Percentiles rank a stretch among this genome's conserved stretches.
phyloP scores from a whole-genome alignment of 768 basidiomycete species.

The Suillus cothurnatus region DNA sequence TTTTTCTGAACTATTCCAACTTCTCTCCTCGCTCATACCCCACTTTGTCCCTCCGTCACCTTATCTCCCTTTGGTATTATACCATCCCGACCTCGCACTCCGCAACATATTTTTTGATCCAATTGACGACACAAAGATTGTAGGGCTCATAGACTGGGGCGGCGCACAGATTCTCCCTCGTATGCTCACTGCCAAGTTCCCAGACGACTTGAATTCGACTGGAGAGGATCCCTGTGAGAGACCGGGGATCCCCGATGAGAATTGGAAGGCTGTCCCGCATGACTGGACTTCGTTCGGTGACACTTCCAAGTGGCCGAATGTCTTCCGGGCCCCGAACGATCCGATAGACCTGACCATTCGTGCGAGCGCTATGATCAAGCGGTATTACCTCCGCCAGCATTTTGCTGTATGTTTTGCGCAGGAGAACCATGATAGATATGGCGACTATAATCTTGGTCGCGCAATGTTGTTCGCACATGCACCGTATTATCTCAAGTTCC shows the following conservation, averaged over 20 bases:
- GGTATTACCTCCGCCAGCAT: not conserved
- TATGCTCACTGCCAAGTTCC: not conserved
- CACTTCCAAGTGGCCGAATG: not conserved
- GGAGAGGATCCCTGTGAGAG: not conserved
- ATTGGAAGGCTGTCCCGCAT: not conserved
- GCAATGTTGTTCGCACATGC: not conserved
- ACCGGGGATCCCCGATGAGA: not conserved
- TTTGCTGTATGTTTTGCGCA: not conserved
- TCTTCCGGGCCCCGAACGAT: not conserved
- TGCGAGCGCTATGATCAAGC: not conserved
- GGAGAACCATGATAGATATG: constrained; percentile 2
- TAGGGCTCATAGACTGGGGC: constrained; percentile 3
- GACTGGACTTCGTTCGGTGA: constrained; percentile 5
- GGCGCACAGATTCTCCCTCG: constrained; percentile 1
- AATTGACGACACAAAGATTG: not conserved
- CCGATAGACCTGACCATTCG: not conserved
- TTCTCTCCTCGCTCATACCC: not conserved
- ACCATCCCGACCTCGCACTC: constrained; percentile 3
- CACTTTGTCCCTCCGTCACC: not conserved
- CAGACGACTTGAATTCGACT: not conserved
- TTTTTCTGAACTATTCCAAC: not conserved
- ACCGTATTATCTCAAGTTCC: not conserved
- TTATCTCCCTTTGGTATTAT: not conserved
- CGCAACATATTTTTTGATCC: constrained; percentile 5
- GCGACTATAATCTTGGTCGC: not conserved